phyloP scores from a whole-genome alignment of 2,329 filamentous ascomycete species.

The Colletotrichum ledebouriae region DNA sequence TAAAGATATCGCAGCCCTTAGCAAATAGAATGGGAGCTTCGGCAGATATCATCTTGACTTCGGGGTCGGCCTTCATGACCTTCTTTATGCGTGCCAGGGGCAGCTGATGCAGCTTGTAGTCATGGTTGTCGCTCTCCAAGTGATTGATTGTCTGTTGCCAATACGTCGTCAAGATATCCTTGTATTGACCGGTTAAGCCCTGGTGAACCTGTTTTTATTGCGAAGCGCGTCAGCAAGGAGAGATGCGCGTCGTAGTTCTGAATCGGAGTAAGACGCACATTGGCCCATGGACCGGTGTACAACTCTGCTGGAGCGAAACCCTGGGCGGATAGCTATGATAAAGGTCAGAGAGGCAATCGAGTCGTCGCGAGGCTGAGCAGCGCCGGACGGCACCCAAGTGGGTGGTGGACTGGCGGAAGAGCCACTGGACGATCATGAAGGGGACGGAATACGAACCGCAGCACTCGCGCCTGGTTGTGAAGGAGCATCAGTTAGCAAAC shows the following conservation, averaged over 20 bases:
- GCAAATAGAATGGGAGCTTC: constrained; percentile 98
- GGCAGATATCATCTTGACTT: constrained; percentile 99
- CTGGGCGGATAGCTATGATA: constrained; percentile 80
- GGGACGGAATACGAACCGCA: constrained; percentile 65
- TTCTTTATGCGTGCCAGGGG: constrained; percentile 99
- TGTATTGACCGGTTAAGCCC: constrained; percentile 90
- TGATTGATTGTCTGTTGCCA: constrained; percentile 99
- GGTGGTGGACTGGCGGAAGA: not conserved
- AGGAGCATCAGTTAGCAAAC: constrained; percentile 9
- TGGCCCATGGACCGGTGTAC: constrained; percentile 95
- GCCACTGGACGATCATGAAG: not conserved
- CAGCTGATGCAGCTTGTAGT: constrained; percentile 98
- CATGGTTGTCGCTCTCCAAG: constrained; percentile 93
- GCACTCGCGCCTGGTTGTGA: constrained; percentile 72
- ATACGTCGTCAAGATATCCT: constrained; percentile 97
- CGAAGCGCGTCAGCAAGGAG: constrained; percentile 3
- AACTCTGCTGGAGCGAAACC: constrained; percentile 93
- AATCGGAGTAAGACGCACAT: constrained; percentile 69
- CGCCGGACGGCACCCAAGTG: not conserved
- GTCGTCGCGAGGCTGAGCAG: not conserved
- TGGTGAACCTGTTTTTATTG: constrained; percentile 85
- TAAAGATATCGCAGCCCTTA: constrained; percentile 99
- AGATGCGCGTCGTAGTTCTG: not conserved
- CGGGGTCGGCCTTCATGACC: constrained; percentile 99
- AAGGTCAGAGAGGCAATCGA: constrained; percentile 26